A percentile compares a stretch with the other conserved stretches of the same genome.
These are phyloP conservation scores for Diplodia intermedia DNA, from an alignment of 2,329 filamentous ascomycete genomes.

Conservation along the genomic window DNA sequence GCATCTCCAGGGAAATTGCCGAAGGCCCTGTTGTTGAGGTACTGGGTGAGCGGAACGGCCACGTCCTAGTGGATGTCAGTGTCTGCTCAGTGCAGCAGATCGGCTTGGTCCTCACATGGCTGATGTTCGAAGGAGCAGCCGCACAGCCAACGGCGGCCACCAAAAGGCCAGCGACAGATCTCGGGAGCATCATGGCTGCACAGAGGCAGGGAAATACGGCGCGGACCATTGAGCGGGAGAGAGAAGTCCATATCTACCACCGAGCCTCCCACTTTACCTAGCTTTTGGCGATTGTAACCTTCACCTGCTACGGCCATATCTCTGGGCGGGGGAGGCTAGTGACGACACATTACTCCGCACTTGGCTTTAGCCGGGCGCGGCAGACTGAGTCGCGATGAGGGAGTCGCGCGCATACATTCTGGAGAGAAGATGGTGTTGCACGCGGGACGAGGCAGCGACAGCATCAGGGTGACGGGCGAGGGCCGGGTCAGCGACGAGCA, in stretches of 20 bases:
- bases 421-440: conserved; percentile 19
- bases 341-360: conserved; percentile 1
- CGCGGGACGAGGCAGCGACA: neutral
- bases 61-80: conserved; percentile 34
- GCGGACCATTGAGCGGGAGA: neutral
- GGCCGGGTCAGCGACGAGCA: neutral
- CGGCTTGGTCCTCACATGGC: conserved; percentile 2
- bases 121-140: conserved; percentile 1
- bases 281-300: conserved; percentile 16
- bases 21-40: conserved; percentile 59
- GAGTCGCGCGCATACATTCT: neutral
- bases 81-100: too few relatives aligned
- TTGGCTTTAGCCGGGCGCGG: conserved; percentile 3
- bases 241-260: conserved; percentile 2
- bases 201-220: neutral
- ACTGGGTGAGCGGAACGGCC: conserved; percentile 41
- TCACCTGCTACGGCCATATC: conserved; percentile 28
- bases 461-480: neutral
- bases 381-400: neutral
- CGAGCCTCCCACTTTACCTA: conserved; percentile 14
- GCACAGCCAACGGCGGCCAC: neutral
- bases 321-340: conserved; percentile 14
- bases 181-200: conserved; percentile 2
- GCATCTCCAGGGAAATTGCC: conserved; percentile 55
- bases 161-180: neutral